Evolutionary conservation across 2,329 filamentous ascomycete species (phyloP).

Genomic region (Paradendryphiella salina): DNA sequence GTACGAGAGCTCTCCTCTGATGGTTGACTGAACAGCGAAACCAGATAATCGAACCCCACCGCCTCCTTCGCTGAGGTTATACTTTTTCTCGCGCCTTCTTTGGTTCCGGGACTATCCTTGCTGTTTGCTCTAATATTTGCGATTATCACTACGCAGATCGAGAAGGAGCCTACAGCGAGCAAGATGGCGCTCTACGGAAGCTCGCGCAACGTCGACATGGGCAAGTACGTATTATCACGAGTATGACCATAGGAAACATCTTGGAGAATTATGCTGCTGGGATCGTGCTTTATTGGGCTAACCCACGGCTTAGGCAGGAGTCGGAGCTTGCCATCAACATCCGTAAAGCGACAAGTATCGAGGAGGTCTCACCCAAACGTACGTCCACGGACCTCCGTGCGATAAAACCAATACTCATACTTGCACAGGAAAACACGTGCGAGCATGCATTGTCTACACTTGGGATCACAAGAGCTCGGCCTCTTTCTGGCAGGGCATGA

Average conservation of each 20-base stretch:
- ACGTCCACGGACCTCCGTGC: constrained; percentile 30
- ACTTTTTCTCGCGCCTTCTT: constrained; percentile 17
- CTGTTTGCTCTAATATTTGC: constrained; percentile 8
- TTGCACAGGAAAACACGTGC: constrained; percentile 80
- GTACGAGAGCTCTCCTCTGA: constrained; percentile 20
- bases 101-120: not conserved
- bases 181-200: constrained; percentile 49
- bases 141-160: constrained; percentile 12
- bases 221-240: constrained; percentile 54
- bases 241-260: not conserved
- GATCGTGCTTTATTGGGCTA: not conserved
- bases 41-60: constrained; percentile 5
- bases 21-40: constrained; percentile 13
- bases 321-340: constrained; percentile 68
- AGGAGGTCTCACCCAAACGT: constrained; percentile 70
- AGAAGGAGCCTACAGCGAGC: constrained; percentile 26
- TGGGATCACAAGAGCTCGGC: constrained; percentile 97
- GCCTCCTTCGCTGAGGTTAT: constrained; percentile 4
- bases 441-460: constrained; percentile 96
- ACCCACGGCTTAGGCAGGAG: constrained; percentile 55
- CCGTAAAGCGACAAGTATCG: constrained; percentile 68
- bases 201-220: constrained; percentile 63
- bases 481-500: constrained; percentile 97
- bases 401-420: constrained; percentile 35
- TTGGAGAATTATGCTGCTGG: not conserved